phyloP scores from a whole-genome alignment of 148 eudicot species.

The Dianthus caryophyllus region DNA sequence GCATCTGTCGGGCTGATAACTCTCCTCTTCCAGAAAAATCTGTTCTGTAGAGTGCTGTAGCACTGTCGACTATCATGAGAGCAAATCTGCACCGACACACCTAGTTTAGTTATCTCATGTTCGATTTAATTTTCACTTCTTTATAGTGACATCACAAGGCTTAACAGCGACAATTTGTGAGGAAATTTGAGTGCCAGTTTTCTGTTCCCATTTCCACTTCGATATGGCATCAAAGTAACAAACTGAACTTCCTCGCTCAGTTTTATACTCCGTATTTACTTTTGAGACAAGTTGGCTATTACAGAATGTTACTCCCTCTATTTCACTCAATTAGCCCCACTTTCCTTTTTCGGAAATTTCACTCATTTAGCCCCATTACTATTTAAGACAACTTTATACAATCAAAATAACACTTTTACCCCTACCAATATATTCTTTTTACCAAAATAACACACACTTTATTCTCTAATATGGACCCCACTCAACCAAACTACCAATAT shows the following conservation, averaged over 20 bases:
- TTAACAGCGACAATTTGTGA: not conserved
- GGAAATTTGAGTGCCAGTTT: not conserved
- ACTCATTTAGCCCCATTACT: too few relatives aligned
- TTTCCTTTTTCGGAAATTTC: too few relatives aligned
- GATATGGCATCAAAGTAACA: not conserved
- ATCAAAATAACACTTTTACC: too few relatives aligned
- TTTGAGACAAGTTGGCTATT: not conserved
- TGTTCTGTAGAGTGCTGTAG: constrained; percentile 95
- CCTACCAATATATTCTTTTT: too few relatives aligned
- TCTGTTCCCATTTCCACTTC: not conserved
- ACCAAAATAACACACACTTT: too few relatives aligned
- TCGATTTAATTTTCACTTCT: not conserved
- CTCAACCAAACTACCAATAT: too few relatives aligned
- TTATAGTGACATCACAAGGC: not conserved
- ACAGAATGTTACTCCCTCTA: too few relatives aligned
- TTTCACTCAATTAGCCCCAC: too few relatives aligned
- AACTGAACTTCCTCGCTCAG: not conserved
- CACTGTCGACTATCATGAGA: constrained; percentile 95
- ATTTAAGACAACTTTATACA: too few relatives aligned
- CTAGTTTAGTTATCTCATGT: not conserved
- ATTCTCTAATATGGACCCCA: too few relatives aligned
- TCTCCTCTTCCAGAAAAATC: constrained; percentile 98
- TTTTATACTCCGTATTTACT: not conserved
- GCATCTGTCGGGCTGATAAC: constrained; percentile 95
- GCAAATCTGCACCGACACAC: constrained; percentile 60